Evolutionary conservation across 208 protist genomes (phyloP), one percentile per base, ranked within the genome.

Genomic region (Leishmania braziliensis): DNA sequence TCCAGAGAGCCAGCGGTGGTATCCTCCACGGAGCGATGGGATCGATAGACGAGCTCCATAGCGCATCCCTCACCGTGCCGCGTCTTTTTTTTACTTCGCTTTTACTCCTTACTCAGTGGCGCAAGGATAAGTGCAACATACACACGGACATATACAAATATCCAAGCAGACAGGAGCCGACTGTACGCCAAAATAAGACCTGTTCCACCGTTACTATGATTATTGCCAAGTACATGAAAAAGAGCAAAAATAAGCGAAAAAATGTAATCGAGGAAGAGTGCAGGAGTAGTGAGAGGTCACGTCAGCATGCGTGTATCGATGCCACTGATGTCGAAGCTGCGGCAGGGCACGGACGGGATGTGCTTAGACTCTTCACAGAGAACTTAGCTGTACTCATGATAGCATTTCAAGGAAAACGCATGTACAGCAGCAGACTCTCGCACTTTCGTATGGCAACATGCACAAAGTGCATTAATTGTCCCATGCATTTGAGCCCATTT

Each of bases 1-100:
- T 12, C 81, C 80, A 3, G 84, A 83, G 16, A 83, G 69, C 39
- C 62, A 78, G 56, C 80, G 84, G 36, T 5, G 50, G n/a, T 39
- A 70, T 39, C 26, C 50, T 5, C 23, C 33, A 33, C 36, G 2
- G 29, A 33, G 54, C 39, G 18, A 36, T 48, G 66, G 36, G 18
- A n/a, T 63, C 3, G 29, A 4, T 5, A 65, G 14, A 2, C 53
- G 74, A 50, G 23, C 39, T 0, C 50, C 56, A 20, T 50, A 29
- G n/a, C 53, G 54, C 74, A 77, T 77, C 29, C 3, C 56, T 33
- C 43, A 51, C 20, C 46, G 9, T 23, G 9, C 36, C 56, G 43
- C 48, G 68, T 51, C 20, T 69, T 78, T 56, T 78, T 63, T 77
- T 77, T 77, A 48, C 46, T 70, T 68, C 48, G 58, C 5, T 20